phyloP scores from a whole-genome alignment of 805 yeast genomes.

The Wickerhamiella azymoides region DNA sequence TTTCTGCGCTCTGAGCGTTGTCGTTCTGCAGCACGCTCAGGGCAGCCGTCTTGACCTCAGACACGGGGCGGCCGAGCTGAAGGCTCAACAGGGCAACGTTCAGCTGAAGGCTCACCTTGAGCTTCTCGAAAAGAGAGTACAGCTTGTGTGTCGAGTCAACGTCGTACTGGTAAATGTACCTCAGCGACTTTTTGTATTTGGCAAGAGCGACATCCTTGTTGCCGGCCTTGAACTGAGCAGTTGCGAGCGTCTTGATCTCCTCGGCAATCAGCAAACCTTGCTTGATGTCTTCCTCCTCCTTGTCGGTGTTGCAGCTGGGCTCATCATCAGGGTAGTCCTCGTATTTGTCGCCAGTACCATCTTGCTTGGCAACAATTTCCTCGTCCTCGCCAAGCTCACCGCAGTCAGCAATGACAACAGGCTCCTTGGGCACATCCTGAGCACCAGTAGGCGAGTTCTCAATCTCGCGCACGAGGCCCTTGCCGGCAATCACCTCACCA shows the following conservation, averaged over 20 bases:
- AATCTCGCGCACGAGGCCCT: constrained; percentile 60
- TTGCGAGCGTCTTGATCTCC: constrained; percentile 62
- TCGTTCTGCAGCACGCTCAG: constrained; percentile 52
- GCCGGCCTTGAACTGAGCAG: constrained; percentile 55
- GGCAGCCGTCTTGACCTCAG: constrained; percentile 44
- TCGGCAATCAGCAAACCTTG: constrained; percentile 49
- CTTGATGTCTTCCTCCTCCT: constrained; percentile 34
- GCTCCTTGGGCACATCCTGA: constrained; percentile 56
- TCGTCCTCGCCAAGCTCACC: constrained; percentile 50
- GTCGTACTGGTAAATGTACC: constrained; percentile 55
- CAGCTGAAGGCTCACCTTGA: constrained; percentile 51
- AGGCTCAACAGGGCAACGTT: constrained; percentile 65
- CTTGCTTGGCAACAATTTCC: constrained; percentile 33
- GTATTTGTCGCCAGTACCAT: constrained; percentile 74
- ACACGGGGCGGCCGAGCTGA: constrained; percentile 39
- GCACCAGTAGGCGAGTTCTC: constrained; percentile 56
- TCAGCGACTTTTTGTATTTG: constrained; percentile 62
- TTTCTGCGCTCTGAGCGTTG: constrained; percentile 43
- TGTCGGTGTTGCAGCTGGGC: constrained; percentile 39
- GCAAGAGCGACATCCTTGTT: constrained; percentile 41
- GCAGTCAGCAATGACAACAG: constrained; percentile 61
- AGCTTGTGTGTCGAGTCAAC: constrained; percentile 39
- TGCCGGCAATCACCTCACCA: constrained; percentile 80
- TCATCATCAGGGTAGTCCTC: constrained; percentile 70
- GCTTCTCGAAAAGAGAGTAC: constrained; percentile 33